phyloP scores from a whole-genome alignment of 106 monocot genomes.

The Dendrobium nobile region DNA sequence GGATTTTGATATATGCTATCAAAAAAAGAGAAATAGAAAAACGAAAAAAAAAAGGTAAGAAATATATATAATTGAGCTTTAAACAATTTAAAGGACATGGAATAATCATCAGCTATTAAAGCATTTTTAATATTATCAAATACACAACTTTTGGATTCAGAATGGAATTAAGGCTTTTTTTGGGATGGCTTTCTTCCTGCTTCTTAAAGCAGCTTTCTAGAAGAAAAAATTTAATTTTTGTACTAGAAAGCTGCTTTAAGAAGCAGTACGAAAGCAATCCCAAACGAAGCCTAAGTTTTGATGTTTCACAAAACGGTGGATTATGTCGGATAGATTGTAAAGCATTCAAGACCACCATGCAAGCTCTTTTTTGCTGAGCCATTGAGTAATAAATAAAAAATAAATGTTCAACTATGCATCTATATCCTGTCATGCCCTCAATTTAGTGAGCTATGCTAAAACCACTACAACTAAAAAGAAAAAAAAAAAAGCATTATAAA shows the following conservation, averaged over 20 bases:
- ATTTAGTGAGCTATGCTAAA: too few species aligned
- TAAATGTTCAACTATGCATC: not conserved
- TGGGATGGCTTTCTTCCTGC: too few species aligned
- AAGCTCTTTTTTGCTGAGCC: too few species aligned
- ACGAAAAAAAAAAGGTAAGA: not conserved
- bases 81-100: not conserved
- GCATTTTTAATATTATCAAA: not conserved
- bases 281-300: not conserved
- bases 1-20: conserved; percentile 53
- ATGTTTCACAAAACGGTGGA: not conserved
- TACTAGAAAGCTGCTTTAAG: too few species aligned
- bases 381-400: too few species aligned
- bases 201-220: too few species aligned
- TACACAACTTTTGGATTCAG: not conserved
- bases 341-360: too few species aligned
- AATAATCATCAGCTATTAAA: not conserved
- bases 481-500: too few species aligned
- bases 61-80: not conserved
- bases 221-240: too few species aligned
- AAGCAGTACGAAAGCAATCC: too few species aligned
- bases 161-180: not conserved
- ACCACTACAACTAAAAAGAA: too few species aligned
- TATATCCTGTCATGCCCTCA: not conserved
- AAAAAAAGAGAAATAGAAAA: too few species aligned
- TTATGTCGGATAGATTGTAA: not conserved